Evolutionary conservation across 805 yeast species (phyloP), one percentile per base, ranked within the genome.

Genomic region (Candida maesae): DNA sequence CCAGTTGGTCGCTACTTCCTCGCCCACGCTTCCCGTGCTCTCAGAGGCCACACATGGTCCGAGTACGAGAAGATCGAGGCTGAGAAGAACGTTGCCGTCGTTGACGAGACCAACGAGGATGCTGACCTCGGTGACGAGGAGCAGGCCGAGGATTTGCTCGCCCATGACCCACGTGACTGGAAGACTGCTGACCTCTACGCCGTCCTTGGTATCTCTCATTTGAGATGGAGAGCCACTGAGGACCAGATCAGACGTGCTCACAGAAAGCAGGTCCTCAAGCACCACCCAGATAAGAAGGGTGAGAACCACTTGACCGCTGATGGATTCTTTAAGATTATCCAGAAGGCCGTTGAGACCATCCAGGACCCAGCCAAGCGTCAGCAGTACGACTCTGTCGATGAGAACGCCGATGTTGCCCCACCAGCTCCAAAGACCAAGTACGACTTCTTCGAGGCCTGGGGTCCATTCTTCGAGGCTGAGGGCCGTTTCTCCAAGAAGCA

Each of bases 41-140:
- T 90, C 56, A 81, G 96, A 70, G 96, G 96, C 64, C 96, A 95
- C 71, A 88, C 98, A 36, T 93, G 97, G 96, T 88, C 97, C 41
- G 98, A 93, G 69, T 93, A 78, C 60, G 99, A 93, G 70, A 82
- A 84, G 64, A 71, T 89, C 53, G 95, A 90, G 74, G 96, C 96
- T 46, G 95, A 83, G 62, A 81, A 79, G 68, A 86, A 43, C 66
- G 95, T 85, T 58, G 74, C 76, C 56, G 67, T 67, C 42, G 78
- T 79, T 47, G 95, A 85, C 55, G 83, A 76, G 53, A 60, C 75
- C 47, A 64, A 63, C 39, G 73, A 63, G 51, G 73, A 68, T 45
- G 64, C 62, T 21, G 76, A 79, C 56, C 76, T 83, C 23, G 95
- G 89, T 58, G 84, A 79, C 50, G 90, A 81, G 51, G 88, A 80